A percentile compares a stretch with the other conserved stretches of the same genome.
phyloP scores from a whole-genome alignment of 148 eudicot species.

The Chenopodium berlandieri region DNA sequence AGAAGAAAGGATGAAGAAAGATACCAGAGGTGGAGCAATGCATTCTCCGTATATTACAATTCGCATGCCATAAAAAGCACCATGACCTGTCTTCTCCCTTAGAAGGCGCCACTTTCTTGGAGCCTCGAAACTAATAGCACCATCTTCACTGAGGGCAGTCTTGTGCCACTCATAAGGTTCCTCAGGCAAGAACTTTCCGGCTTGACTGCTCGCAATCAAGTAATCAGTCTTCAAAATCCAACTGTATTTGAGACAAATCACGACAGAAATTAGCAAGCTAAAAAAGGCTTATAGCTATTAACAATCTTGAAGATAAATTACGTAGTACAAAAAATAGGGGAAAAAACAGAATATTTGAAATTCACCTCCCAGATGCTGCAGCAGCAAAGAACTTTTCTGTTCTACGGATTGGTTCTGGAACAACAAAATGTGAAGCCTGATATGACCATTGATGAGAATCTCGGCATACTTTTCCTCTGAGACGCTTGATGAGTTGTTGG shows the following conservation, averaged over 20 bases:
- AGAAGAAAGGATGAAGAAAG: constrained; percentile 1
- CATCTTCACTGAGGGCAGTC: constrained; percentile 79
- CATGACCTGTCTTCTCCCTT: constrained; percentile 87
- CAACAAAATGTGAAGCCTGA: constrained; percentile 92
- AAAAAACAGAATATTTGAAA: background rate
- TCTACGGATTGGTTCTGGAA: constrained; percentile 83
- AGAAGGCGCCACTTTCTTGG: constrained; percentile 98
- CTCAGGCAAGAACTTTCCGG: constrained; percentile 79
- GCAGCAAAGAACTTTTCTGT: constrained; percentile 98
- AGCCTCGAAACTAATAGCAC: constrained; percentile 77
- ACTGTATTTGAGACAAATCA: constrained; percentile 43
- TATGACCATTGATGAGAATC: constrained; percentile 97
- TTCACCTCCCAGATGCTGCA: constrained; percentile 93
- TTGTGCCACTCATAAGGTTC: constrained; percentile 96
- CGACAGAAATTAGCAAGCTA: background rate
- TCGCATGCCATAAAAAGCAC: constrained; percentile 87
- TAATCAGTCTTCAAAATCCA: constrained; percentile 97
- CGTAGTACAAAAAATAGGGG: background rate
- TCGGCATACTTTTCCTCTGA: constrained; percentile 83
- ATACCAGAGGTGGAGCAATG: constrained; percentile 91
- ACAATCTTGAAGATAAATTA: background rate
- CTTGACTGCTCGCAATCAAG: constrained; percentile 64
- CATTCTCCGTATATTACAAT: constrained; percentile 88
- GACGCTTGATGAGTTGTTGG: constrained; percentile 66
- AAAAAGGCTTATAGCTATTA: background rate